Evolutionary conservation across 1,139 yeast genomes (phyloP).

Genomic region (Yamadazyma dendronema): DNA sequence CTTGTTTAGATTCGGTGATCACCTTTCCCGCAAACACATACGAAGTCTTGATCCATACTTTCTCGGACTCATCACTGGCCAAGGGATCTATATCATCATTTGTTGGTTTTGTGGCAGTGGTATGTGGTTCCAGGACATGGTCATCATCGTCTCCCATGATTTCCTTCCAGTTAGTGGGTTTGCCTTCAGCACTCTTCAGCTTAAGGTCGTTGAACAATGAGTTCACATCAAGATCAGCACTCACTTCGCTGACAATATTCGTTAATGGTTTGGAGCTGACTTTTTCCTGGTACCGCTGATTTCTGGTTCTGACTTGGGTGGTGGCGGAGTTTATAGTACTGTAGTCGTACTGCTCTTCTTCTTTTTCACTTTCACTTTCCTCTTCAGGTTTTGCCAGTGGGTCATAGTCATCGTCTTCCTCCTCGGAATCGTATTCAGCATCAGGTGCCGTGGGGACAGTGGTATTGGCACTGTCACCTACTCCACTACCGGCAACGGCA

Average conservation of each 20-base stretch:
- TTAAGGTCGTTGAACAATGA: conserved; percentile 33
- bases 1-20: conserved; percentile 73
- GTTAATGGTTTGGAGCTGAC: conserved; percentile 4
- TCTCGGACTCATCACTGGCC: conserved; percentile 20
- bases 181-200: conserved; percentile 37
- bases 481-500: not conserved
- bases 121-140: conserved; percentile 20
- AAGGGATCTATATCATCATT: conserved; percentile 4
- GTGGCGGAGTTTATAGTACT: conserved; percentile 31
- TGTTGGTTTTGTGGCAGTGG: conserved; percentile 11
- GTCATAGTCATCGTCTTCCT: conserved; percentile 61
- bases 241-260: conserved; percentile 29
- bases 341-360: conserved; percentile 30
- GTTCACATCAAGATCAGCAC: conserved; percentile 32
- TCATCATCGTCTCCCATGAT: conserved; percentile 28
- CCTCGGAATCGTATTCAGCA: conserved; percentile 43
- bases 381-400: conserved; percentile 22
- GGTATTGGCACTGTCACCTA: not conserved
- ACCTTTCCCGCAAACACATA: conserved; percentile 90
- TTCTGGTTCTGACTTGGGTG: conserved; percentile 39
- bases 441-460: conserved; percentile 33
- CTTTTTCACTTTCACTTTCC: conserved; percentile 24
- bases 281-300: conserved; percentile 27
- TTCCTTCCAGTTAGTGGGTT: conserved; percentile 15
- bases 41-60: conserved; percentile 68